phyloP scores from a whole-genome alignment of 345 rosid genomes.

The Rubroshorea leprosula region DNA sequence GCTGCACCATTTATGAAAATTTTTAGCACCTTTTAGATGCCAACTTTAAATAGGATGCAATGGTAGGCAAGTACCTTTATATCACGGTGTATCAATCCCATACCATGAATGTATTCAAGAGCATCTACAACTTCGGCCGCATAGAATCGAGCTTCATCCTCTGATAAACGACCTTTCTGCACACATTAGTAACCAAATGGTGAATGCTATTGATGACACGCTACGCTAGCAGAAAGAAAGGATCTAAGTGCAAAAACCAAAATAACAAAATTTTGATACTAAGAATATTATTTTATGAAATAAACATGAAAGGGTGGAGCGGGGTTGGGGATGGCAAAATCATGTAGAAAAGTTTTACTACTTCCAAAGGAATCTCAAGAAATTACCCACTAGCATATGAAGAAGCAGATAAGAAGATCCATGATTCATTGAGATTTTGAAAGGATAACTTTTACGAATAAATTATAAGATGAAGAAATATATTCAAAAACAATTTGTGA shows the following conservation, averaged over 20 bases:
- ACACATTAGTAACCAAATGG: slow-evolving; percentile 14
- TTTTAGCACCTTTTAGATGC: slow-evolving; percentile 18
- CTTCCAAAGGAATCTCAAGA: no score
- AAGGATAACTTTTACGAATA: no score
- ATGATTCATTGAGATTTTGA: no score
- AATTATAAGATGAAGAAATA: no score
- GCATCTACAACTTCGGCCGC: slow-evolving; percentile 92
- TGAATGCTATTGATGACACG: slow-evolving; percentile 5
- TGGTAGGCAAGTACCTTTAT: slow-evolving; percentile 57
- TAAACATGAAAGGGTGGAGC: not conserved
- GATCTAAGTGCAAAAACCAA: not conserved
- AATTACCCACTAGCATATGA: no score
- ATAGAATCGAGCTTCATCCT: slow-evolving; percentile 90
- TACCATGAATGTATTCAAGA: slow-evolving; percentile 85
- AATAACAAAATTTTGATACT: slow-evolving; percentile 8
- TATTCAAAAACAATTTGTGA: no score
- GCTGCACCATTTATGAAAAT: slow-evolving; percentile 46
- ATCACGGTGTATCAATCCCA: slow-evolving; percentile 96
- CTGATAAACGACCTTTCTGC: slow-evolving; percentile 78
- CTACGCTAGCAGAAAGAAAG: slow-evolving; percentile 8
- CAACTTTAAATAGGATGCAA: slow-evolving; percentile 10
- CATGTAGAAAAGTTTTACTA: not conserved
- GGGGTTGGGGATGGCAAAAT: not conserved
- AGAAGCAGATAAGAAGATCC: no score
- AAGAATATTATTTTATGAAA: no score